Base-by-base conservation (phyloP, 2,329 filamentous ascomycete genomes). In the Seiridium cupressi region DNA sequence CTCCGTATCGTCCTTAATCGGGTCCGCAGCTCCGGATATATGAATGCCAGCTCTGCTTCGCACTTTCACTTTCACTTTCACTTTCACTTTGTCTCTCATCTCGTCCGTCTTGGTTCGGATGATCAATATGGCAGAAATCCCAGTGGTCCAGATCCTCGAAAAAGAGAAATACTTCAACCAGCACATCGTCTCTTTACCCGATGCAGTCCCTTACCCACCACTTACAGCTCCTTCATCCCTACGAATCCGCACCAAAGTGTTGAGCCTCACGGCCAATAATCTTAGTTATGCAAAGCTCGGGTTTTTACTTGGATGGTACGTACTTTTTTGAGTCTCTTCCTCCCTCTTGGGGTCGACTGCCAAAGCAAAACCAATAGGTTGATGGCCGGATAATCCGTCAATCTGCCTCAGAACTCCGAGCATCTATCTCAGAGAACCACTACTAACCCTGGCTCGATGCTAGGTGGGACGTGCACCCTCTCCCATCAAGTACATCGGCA, bases 381-480 rank as follows among this genome's bases (percentile, higher is more conserved):
- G 18, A 26, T 26, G 18, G 18, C 18, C 18, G 2, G 18, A 26
- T 26, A 26, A 26, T 26, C 18, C 2, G 18, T 26, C 18, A 26
- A 26, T 26, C 1, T 26, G 18, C 18, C 18, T 26, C 18, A 26
- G 18, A 26, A 26, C 18, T 26, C 18, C 18, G 18, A 26, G 18
- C 18, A 26, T 2, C 18, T 26, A 26, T 26, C 18, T 26, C 18
- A 26, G 18, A 26, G 18, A 26, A 26, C 18, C 18, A 26, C 18
- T 26, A 26, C 18, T 26, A 26, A 26, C 18, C 18, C 18, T 26
- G 18, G 18, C 18, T 26, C 18, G 18, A 26, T 26, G 18, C 18
- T 26, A 26, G 18, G 18, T 83, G 79, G 79, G 72, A 76, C 61
- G 67, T 76, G 6, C 81, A 80, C 65, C 79, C 76, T 0, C 70